Conservation (phyloP, 129 eudicot genomes). For the Oenanthe sinensis region DNA sequence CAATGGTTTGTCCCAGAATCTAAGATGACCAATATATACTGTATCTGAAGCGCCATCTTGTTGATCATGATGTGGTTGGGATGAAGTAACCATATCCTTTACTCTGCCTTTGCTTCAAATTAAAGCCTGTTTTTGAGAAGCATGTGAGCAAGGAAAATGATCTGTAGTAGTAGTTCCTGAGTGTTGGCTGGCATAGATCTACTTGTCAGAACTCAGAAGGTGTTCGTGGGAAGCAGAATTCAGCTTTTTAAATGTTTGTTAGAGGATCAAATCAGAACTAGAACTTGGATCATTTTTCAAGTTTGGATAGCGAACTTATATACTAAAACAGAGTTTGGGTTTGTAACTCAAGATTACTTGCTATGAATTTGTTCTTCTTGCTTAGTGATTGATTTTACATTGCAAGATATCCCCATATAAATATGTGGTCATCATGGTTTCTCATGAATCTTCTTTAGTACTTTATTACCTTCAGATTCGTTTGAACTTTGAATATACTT, state of each 20-base stretch:
- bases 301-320: neutral
- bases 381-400: neutral
- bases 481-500: neutral
- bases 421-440: neutral
- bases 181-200: neutral
- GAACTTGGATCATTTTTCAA: neutral
- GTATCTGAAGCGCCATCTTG: neutral
- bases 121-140: too few species aligned
- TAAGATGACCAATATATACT: neutral
- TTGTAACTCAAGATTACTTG: neutral
- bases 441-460: neutral
- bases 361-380: neutral
- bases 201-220: neutral
- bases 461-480: neutral
- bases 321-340: neutral
- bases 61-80: neutral
- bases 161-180: neutral
- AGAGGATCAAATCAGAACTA: neutral
- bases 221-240: neutral
- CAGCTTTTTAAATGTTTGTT: neutral
- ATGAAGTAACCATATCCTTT: neutral
- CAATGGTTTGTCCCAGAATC: neutral
- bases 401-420: neutral
- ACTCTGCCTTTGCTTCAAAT: too few species aligned
- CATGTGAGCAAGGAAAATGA: neutral